Evolutionary conservation across 495 filamentous ascomycete species (phyloP), one percentile per base, ranked within the genome.

Genomic region (Trichoderma erinaceum): DNA sequence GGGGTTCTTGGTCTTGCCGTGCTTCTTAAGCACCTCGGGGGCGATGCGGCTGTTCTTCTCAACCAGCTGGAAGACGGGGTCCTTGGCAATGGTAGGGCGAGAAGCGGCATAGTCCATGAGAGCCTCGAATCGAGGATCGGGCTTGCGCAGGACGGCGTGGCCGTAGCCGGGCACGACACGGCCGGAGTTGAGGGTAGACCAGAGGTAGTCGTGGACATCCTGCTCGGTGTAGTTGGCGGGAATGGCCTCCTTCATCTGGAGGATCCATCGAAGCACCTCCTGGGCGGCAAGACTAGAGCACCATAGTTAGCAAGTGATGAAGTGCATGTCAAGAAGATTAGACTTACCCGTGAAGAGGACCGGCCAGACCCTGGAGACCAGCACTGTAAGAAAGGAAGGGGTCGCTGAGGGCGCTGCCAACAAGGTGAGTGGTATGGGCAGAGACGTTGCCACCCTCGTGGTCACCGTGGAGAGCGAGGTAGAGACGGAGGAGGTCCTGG

Each of bases 1-100:
- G 10, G 93, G 93, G 83, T 98, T 98, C 86, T 98, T 98, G 71
- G 95, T 98, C 90, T 97, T 97, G 74, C 95, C 95, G 72, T 99
- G 95, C 81, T 97, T 87, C 67, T 84, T 92, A 69, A 99, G 80
- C 35, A 99, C 95, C 18, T 85, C 85, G 13, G 95, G 95, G 0
- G 95, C 95, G 64, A 88, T 82, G 67, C 81, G 77, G 71, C 81
- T 85, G 80, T 93, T 97, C 81, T 89, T 87, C 84, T 91, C 90
- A 41, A 99, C 95, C 18, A 99, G 88, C 76, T 91, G 86, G 87
- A 96, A 98, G 56, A 97, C 88, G 4, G 95, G 93, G 78, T 97
- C 92, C 35, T 82, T 80, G 12, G 90, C 87, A 48, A 99, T 96
- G 71, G 93, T 89, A 13, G 91, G 90, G 16, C 94, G 87, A 13